phyloP scores from a whole-genome alignment of 1,139 yeast species.

The Geotrichum histeridarum region DNA sequence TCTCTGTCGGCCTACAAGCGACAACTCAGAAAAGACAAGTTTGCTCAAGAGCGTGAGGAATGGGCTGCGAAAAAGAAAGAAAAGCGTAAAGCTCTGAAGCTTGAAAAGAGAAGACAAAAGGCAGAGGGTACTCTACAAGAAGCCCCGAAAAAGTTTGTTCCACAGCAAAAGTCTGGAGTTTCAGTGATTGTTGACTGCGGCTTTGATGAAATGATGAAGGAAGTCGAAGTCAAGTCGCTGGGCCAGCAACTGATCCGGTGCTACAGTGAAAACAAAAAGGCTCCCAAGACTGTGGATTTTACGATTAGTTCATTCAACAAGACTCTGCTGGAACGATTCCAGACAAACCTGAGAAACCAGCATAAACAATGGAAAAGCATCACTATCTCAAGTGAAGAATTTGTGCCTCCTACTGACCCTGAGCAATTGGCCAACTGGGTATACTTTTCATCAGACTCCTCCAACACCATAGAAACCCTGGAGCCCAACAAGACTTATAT shows the following conservation, averaged over 20 bases:
- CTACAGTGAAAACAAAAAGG: slow-evolving; percentile 69
- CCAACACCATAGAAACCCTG: slow-evolving; percentile 55
- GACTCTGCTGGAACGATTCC: slow-evolving; percentile 62
- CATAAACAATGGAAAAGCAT: slow-evolving; percentile 66
- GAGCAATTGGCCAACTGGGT: slow-evolving; percentile 41
- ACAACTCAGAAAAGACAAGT: slow-evolving; percentile 51
- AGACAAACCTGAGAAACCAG: slow-evolving; percentile 50
- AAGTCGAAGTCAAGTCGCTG: slow-evolving; percentile 67
- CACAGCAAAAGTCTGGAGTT: slow-evolving; percentile 23
- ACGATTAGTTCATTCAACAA: slow-evolving; percentile 63
- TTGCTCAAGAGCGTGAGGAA: slow-evolving; percentile 61
- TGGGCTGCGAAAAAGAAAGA: slow-evolving; percentile 52
- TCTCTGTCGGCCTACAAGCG: slow-evolving; percentile 80
- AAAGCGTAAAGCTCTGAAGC: slow-evolving; percentile 38
- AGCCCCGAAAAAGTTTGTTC: slow-evolving; percentile 15
- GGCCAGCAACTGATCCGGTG: slow-evolving; percentile 77
- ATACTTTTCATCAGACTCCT: slow-evolving; percentile 85
- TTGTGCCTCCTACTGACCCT: slow-evolving; percentile 30
- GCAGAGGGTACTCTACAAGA: slow-evolving; percentile 15
- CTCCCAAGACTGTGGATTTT: slow-evolving; percentile 56
- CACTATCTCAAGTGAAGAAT: slow-evolving; percentile 47
- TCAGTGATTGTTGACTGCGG: slow-evolving; percentile 74
- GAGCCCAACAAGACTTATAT: slow-evolving; percentile 71
- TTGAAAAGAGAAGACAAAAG: slow-evolving; percentile 36
- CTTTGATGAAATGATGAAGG: slow-evolving; percentile 84